These are phyloP conservation scores for Leucocoprinus leucothites DNA, from an alignment of 768 basidiomycete species.

Conservation along the genomic window DNA sequence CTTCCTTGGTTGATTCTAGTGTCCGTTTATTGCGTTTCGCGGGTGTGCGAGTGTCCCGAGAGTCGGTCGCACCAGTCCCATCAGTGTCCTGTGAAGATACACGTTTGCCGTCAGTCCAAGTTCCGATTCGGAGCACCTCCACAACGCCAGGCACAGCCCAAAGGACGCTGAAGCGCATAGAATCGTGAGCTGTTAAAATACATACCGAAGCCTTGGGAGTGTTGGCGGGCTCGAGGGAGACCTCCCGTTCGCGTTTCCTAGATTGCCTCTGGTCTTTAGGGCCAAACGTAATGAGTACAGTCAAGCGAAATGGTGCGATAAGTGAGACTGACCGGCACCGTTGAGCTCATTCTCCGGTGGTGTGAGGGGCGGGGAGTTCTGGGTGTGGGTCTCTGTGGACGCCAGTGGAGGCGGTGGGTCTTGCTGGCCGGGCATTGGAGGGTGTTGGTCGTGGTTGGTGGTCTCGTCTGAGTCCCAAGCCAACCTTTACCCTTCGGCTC, in stretches of 20 bases:
- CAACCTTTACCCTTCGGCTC: slow-evolving; percentile 19
- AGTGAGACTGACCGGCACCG: slow-evolving; percentile 12
- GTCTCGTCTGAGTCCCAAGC: slow-evolving; percentile 9
- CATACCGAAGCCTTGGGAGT: slow-evolving; percentile 43
- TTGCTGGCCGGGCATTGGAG: slow-evolving; percentile 3
- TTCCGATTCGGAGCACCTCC: slow-evolving; percentile 8
- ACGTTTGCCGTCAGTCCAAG: slow-evolving; percentile 13
- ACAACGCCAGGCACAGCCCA: slow-evolving; percentile 8
- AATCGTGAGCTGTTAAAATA: slow-evolving; percentile 10
- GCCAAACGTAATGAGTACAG: slow-evolving; percentile 13
- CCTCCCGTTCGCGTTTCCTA: slow-evolving; percentile 75
- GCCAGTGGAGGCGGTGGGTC: neutral
- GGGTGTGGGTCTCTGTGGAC: neutral
- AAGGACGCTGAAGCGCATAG: slow-evolving; percentile 7
- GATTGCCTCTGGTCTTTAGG: slow-evolving; percentile 46
- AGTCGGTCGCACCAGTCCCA: slow-evolving; percentile 30
- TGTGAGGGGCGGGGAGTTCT: slow-evolving; percentile 15
- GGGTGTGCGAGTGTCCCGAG: slow-evolving; percentile 56
- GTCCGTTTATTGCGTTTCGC: slow-evolving; percentile 74
- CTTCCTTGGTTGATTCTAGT: slow-evolving; percentile 62
- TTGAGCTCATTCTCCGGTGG: slow-evolving; percentile 11
- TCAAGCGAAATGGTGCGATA: slow-evolving; percentile 9
- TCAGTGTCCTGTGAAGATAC: slow-evolving; percentile 36
- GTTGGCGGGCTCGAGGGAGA: slow-evolving; percentile 66
- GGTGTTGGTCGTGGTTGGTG: neutral